Base-by-base conservation (phyloP, 1,139 yeast genomes). In the Magnusiomyces ingens region DNA sequence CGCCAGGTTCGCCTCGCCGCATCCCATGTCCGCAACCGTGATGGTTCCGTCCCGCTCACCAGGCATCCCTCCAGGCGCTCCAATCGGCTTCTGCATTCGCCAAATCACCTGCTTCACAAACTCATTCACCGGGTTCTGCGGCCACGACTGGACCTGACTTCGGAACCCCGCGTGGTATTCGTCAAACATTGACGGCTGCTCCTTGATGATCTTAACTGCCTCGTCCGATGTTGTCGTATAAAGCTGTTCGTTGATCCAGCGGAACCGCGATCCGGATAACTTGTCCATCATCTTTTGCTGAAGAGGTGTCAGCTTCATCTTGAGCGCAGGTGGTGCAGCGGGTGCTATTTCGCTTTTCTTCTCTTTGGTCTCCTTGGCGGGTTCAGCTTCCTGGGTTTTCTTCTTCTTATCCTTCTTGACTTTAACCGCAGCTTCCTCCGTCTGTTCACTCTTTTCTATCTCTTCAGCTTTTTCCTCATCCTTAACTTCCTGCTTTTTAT, bases 231-330 rank as follows among this genome's bases (percentile, higher is more conserved):
- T 72, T 29, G 84, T 85, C 0, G 98, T 93, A 65, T 93, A 93
- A 29, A 93, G 74, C 66, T 91, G 95, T 68, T 93, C 99, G 67
- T 93, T 93, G 66, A 93, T 94, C 98, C 98, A 93, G 68, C 99
- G 78, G 71, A 93, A 93, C 62, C 99, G 75, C 0, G 98, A 90
- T 0, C 99, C 99, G 1, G 95, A 82, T 48, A 93, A 77, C 68
- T 93, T 93, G 50, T 88, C 90, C 83, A 89, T 81, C 98, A 93
- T 93, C 66, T 93, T 94, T 63, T 86, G 89, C 68, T 94, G 99
- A 60, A 94, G 73, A 15, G 97, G 96, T 0, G 98, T 91, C 52
- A 93, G 73, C 55, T 84, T 84, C 1, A 74, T 61, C 40, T 57
- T 58, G 40, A 49, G 45, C 11, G 63, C 53, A 19, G 58, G 55